phyloP scores from a whole-genome alignment of 2,329 filamentous ascomycete species.

The Hypoxylon sp. region DNA sequence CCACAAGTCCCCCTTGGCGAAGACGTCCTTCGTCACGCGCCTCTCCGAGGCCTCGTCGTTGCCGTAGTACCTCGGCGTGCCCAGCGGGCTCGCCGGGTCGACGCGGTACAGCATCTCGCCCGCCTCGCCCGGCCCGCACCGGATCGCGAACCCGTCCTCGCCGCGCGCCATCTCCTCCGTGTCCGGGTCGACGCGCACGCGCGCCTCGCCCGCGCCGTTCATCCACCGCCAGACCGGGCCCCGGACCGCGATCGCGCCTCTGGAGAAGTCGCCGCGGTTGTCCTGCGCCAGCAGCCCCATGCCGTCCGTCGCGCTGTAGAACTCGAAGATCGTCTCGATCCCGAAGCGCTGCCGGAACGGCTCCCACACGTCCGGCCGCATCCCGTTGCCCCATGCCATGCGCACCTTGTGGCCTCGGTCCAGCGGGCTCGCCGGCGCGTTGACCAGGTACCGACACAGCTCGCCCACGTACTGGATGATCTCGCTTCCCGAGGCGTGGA shows the following conservation, averaged over 20 bases:
- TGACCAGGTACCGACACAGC: slow-evolving; percentile 76
- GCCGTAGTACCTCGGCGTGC: slow-evolving; percentile 65
- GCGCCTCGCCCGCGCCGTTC: slow-evolving; percentile 64
- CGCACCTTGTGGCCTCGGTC: slow-evolving; percentile 66
- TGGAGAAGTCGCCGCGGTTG: slow-evolving; percentile 66
- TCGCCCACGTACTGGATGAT: slow-evolving; percentile 81
- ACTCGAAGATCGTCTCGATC: slow-evolving; percentile 70
- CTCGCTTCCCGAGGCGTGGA: slow-evolving; percentile 71
- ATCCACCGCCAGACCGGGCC: slow-evolving; percentile 65
- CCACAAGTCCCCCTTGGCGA: slow-evolving; percentile 72
- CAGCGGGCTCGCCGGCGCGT: slow-evolving; percentile 66
- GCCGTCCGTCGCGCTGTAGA: slow-evolving; percentile 80
- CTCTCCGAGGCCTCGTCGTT: slow-evolving; percentile 69
- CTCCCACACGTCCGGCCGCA: slow-evolving; percentile 73
- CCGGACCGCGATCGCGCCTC: slow-evolving; percentile 72
- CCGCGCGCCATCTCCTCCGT: slow-evolving; percentile 72
- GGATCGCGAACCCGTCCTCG: slow-evolving; percentile 71
- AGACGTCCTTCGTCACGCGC: slow-evolving; percentile 70
- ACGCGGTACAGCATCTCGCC: slow-evolving; percentile 75
- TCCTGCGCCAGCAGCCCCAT: slow-evolving; percentile 49
- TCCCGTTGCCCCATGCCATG: slow-evolving; percentile 70
- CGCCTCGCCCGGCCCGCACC: slow-evolving; percentile 66
- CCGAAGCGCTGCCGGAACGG: slow-evolving; percentile 70
- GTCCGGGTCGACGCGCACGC: slow-evolving; percentile 73
- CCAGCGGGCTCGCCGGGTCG: slow-evolving; percentile 60